Percentiles rank a stretch among this genome's conserved stretches.
Conservation (phyloP, 331 rosid species). For the Quercus phellos region DNA sequence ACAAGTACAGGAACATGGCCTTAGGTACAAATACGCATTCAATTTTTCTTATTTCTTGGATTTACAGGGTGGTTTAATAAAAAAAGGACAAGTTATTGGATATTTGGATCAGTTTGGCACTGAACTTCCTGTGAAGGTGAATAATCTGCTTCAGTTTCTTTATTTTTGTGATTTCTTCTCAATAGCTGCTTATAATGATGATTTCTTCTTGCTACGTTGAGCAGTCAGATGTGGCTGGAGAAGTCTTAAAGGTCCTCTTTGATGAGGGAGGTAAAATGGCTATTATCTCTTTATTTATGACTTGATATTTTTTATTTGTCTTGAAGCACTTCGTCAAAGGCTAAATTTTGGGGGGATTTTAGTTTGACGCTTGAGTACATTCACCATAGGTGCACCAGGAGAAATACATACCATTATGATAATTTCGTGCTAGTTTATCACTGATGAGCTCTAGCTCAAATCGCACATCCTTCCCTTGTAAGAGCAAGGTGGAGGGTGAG, state of each 20-base stretch:
- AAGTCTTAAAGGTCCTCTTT: conserved; percentile 82
- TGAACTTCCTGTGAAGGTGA: conserved; percentile 85
- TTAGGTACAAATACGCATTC: conserved; percentile 12
- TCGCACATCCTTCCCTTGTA: no score
- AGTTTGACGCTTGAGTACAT: background rate
- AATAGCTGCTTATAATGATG: conserved; percentile 18
- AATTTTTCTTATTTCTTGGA: conserved; percentile 23
- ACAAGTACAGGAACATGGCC: background rate
- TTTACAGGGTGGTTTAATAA: conserved; percentile 74
- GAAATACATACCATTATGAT: no score
- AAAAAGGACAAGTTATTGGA: conserved; percentile 88
- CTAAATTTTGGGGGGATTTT: background rate
- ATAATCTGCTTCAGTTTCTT: conserved; percentile 14
- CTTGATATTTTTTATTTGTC: background rate
- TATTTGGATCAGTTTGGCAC: conserved; percentile 88
- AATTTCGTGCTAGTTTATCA: no score
- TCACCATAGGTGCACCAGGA: background rate
- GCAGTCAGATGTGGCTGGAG: conserved; percentile 90
- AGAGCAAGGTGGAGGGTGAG: no score
- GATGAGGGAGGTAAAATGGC: conserved; percentile 74
- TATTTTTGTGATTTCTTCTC: conserved; percentile 3
- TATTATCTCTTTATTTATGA: background rate
- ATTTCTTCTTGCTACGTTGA: conserved; percentile 40
- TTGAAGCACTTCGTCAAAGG: background rate
- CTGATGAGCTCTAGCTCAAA: no score